These are phyloP conservation scores for Beauveria sp. DNA, from an alignment of 2,329 filamentous ascomycete species.

Conservation along the genomic window DNA sequence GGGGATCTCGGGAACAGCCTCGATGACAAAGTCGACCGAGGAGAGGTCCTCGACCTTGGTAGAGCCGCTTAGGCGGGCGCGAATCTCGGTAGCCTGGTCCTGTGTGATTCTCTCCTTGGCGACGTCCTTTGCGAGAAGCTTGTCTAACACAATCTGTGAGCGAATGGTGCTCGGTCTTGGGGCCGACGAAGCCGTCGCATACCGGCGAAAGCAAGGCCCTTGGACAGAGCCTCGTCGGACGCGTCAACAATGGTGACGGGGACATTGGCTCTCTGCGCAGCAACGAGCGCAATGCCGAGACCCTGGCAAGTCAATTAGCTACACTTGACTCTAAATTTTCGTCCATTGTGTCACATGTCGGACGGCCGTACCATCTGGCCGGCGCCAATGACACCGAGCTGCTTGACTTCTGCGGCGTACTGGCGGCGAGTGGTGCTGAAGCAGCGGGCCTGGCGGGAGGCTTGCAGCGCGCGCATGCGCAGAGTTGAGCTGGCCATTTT, in stretches of 20 bases:
- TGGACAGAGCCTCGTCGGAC: conserved; percentile 77
- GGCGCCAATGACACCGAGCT: conserved; percentile 83
- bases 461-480: conserved; percentile 28
- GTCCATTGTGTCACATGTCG: conserved; percentile 28
- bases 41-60: conserved; percentile 70
- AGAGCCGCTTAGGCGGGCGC: conserved; percentile 59
- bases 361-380: conserved; percentile 75
- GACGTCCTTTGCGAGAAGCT: conserved; percentile 88
- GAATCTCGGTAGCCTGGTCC: conserved; percentile 67
- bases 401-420: conserved; percentile 67
- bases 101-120: conserved; percentile 78
- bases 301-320: conserved; percentile 49
- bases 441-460: conserved; percentile 37
- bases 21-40: conserved; percentile 92
- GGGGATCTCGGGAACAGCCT: conserved; percentile 90
- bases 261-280: conserved; percentile 73
- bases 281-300: conserved; percentile 89
- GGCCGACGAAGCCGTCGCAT: conserved; percentile 19
- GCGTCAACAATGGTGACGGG: conserved; percentile 81
- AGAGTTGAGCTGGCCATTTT: conserved; percentile 34
- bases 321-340: conserved; percentile 11
- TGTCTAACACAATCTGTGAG: conserved; percentile 48
- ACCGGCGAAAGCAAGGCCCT: conserved; percentile 85
- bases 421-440: conserved; percentile 64
- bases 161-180: neutral